These are phyloP conservation scores for Colletotrichum sp. DNA, from an alignment of 2,329 filamentous ascomycete species.

Conservation along the genomic window DNA sequence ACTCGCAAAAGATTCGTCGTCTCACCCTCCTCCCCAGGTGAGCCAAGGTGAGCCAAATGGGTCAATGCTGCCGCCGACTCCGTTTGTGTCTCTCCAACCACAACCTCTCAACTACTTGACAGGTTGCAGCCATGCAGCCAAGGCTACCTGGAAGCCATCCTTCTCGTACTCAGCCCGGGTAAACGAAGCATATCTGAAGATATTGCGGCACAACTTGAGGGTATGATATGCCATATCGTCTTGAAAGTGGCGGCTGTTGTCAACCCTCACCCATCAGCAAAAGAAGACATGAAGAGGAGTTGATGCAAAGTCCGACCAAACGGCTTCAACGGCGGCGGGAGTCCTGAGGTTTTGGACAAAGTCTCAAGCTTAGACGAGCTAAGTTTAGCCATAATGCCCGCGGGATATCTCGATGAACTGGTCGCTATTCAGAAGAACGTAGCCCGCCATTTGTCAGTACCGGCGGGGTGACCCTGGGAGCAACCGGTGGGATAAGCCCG, in stretches of 20 bases:
- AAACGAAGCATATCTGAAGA: neutral
- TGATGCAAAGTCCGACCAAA: neutral
- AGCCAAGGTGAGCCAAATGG: neutral
- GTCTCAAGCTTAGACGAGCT: neutral
- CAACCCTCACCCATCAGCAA: neutral
- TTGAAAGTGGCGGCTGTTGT: neutral
- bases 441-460: neutral
- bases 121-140: neutral
- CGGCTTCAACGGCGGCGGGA: neutral
- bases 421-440: neutral
- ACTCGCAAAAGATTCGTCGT: neutral
- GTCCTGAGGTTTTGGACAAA: neutral
- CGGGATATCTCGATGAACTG: neutral
- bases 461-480: neutral
- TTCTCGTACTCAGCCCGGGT: neutral
- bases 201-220: neutral
- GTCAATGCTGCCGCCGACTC: neutral
- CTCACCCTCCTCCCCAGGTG: neutral
- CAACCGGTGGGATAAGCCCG: neutral
- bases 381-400: neutral
- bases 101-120: neutral
- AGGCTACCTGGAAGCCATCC: neutral
- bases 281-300: neutral
- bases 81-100: neutral
- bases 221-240: neutral